phyloP scores from a whole-genome alignment of 768 basidiomycete species.

The Boletus pseudo-olivaceus region DNA sequence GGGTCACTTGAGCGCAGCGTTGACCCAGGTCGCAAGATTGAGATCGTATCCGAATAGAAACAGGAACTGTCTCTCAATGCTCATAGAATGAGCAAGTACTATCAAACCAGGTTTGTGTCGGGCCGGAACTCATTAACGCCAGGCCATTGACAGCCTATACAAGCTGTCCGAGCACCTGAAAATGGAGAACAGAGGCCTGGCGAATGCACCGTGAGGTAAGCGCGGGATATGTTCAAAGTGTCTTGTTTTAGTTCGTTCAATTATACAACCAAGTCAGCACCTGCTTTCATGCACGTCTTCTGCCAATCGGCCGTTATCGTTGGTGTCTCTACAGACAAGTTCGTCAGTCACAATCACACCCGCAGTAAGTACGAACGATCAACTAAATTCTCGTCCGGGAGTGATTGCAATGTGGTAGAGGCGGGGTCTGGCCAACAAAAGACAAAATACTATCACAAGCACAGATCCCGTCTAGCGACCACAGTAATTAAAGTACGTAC shows the following conservation, averaged over 20 bases:
- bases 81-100: neutral
- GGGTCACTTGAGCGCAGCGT: neutral
- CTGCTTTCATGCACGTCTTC: neutral
- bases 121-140: neutral
- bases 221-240: neutral
- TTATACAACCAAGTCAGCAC: neutral
- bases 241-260: neutral
- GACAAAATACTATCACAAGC: slow-evolving; percentile 6
- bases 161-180: neutral
- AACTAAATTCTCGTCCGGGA: neutral
- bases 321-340: neutral
- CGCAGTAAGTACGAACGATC: neutral
- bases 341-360: neutral
- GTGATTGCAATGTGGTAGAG: neutral
- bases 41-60: neutral
- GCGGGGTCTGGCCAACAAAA: neutral
- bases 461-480: slow-evolving; percentile 5
- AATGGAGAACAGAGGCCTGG: neutral
- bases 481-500: slow-evolving; percentile 19
- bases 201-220: neutral
- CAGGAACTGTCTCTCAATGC: neutral
- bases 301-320: no score
- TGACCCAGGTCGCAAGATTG: neutral
- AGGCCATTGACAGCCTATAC: neutral
- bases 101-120: neutral